Evolutionary conservation across 805 yeast species (phyloP).

Genomic region (Kodamaea jinghongensis): DNA sequence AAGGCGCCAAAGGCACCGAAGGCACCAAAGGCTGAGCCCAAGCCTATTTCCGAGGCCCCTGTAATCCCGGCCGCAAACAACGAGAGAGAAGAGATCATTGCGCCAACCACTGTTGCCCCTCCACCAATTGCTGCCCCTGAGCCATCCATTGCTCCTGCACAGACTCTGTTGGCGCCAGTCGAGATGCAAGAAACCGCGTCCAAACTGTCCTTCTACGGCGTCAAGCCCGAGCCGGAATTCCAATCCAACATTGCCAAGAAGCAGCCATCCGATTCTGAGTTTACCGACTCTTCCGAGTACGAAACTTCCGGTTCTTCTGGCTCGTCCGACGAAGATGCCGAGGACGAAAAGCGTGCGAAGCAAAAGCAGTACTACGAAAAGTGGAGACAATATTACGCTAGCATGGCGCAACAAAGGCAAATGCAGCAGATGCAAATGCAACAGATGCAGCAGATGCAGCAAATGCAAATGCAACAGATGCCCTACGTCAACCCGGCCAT

Average conservation of each 20-base stretch:
- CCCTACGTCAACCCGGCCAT: too few relatives aligned
- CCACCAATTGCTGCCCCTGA: neutral
- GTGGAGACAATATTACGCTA: slow-evolving; percentile 37
- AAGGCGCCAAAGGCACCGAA: too few relatives aligned
- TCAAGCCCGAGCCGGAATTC: slow-evolving; percentile 6
- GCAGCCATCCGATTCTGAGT: slow-evolving; percentile 8
- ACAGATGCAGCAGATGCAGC: slow-evolving; percentile 12
- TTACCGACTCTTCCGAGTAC: slow-evolving; percentile 11
- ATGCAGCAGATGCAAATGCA: slow-evolving; percentile 17
- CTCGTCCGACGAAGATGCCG: slow-evolving; percentile 9
- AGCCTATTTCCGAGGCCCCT: too few relatives aligned
- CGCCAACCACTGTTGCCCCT: neutral
- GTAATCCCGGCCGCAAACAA: too few relatives aligned
- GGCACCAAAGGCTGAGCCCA: too few relatives aligned
- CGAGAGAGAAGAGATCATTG: too few relatives aligned
- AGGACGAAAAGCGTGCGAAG: slow-evolving; percentile 10
- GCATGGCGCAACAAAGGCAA: slow-evolving; percentile 18
- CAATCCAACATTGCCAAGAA: too few relatives aligned
- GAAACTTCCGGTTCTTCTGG: slow-evolving; percentile 11
- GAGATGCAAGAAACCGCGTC: too few relatives aligned
- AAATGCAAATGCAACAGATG: slow-evolving; percentile 9
- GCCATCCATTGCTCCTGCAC: neutral
- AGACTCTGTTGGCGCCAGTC: slow-evolving; percentile 7
- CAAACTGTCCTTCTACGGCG: slow-evolving; percentile 6
- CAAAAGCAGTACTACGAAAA: slow-evolving; percentile 35